Conservation (phyloP, 2,329 filamentous ascomycete genomes). For the Mariannaea elegans region DNA sequence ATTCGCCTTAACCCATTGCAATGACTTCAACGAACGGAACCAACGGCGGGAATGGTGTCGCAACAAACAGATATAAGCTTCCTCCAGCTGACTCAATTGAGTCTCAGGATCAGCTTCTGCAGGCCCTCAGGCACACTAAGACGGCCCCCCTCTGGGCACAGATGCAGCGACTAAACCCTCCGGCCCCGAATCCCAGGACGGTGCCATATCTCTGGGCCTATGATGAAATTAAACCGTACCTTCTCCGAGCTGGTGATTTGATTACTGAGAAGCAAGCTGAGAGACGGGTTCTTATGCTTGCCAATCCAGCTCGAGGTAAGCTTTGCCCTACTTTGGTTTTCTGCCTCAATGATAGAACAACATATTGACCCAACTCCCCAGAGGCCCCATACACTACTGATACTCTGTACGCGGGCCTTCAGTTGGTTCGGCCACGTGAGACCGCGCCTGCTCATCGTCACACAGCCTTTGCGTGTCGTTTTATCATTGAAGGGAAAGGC, state of each 20-base stretch:
- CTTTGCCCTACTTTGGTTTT: no score
- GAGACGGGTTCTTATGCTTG: conserved; percentile 51
- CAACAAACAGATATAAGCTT: background rate
- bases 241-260: conserved; percentile 44
- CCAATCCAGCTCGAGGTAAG: conserved; percentile 54
- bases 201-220: conserved; percentile 51
- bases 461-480: conserved; percentile 63
- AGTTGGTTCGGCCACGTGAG: conserved; percentile 65
- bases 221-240: conserved; percentile 42
- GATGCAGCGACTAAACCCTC: conserved; percentile 56
- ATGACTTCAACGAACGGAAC: background rate
- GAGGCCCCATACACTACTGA: conserved; percentile 63
- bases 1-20: no score
- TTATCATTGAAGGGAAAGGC: conserved; percentile 62
- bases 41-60: background rate
- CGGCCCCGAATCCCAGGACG: conserved; percentile 52
- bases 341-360: background rate
- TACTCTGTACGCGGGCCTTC: conserved; percentile 64
- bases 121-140: conserved; percentile 6
- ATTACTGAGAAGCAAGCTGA: conserved; percentile 51
- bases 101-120: conserved; percentile 8
- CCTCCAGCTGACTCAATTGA: background rate
- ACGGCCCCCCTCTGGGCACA: conserved; percentile 56
- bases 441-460: conserved; percentile 64
- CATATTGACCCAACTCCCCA: background rate